These are phyloP conservation scores for Adansonia gregorii DNA, from an alignment of 441 rosid species.

Conservation along the genomic window DNA sequence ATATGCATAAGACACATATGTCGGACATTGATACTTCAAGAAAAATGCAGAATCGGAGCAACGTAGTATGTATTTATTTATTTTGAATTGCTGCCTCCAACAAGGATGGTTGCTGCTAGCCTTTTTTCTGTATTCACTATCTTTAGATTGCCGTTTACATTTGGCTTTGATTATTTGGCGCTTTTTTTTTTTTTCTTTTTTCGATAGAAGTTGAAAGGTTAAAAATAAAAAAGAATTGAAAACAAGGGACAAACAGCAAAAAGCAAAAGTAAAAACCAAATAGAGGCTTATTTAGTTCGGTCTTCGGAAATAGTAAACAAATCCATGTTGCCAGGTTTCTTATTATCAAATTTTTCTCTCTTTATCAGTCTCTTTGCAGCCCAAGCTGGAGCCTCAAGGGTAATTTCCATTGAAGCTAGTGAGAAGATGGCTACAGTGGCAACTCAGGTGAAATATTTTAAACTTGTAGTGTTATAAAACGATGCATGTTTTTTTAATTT, in stretches of 20 bases:
- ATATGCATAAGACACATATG: no score
- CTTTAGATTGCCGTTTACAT: background rate
- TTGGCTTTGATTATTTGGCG: background rate
- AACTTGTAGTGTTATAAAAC: slow-evolving; percentile 22
- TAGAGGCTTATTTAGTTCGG: background rate
- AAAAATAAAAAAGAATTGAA: background rate
- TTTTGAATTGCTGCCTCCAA: background rate
- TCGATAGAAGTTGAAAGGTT: background rate
- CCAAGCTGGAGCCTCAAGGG: slow-evolving; percentile 88
- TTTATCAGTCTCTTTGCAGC: slow-evolving; percentile 81
- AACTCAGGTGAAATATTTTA: slow-evolving; percentile 58
- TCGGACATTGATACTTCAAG: no score
- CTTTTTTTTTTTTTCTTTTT: background rate
- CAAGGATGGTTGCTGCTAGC: background rate
- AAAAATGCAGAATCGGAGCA: no score
- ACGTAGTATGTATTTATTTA: background rate
- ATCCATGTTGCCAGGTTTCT: background rate
- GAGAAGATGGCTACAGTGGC: slow-evolving; percentile 94
- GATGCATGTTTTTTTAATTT: slow-evolving; percentile 16
- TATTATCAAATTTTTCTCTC: slow-evolving; percentile 5
- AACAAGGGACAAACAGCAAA: background rate
- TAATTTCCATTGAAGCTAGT: slow-evolving; percentile 90
- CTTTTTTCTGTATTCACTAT: background rate
- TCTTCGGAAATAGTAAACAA: background rate
- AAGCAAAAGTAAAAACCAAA: background rate